Percentiles rank a stretch among this genome's conserved stretches.
These are phyloP conservation scores for Euptelea pleiosperma DNA, from an alignment of 164 flowering plant genomes.

Conservation along the genomic window DNA sequence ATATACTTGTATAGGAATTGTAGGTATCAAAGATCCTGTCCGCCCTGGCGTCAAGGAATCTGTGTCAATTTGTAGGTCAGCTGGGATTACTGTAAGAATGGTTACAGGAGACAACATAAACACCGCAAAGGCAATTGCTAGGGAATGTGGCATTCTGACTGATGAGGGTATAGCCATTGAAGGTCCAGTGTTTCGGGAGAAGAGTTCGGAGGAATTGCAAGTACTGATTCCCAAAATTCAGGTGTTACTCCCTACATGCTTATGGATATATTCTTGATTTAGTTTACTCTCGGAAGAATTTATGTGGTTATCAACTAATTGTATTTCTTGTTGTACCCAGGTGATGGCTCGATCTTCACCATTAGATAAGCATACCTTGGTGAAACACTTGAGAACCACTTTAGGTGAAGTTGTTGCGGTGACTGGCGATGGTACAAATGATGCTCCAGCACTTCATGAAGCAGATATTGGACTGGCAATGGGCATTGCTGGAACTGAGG, in stretches of 20 bases:
- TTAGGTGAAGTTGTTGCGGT: constrained; percentile 90
- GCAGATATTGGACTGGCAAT: constrained; percentile 98
- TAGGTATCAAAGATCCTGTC: constrained; percentile 96
- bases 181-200: constrained; percentile 83
- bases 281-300: neutral
- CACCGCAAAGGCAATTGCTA: constrained; percentile 95
- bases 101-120: constrained; percentile 93
- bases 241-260: constrained; percentile 31
- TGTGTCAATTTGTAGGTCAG: constrained; percentile 83
- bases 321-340: constrained; percentile 29
- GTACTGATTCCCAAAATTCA: constrained; percentile 81
- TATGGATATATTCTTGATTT: neutral
- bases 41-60: constrained; percentile 96
- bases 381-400: constrained; percentile 62
- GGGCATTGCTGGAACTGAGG: constrained; percentile 99
- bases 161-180: constrained; percentile 89
- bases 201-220: constrained; percentile 65
- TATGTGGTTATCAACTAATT: neutral
- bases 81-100: constrained; percentile 92
- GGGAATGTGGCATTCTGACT: constrained; percentile 94
- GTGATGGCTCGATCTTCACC: constrained; percentile 99
- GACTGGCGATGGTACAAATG: constrained; percentile 98
- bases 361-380: constrained; percentile 87
- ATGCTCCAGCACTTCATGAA: constrained; percentile 99
- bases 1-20: constrained; percentile 80